phyloP scores from a whole-genome alignment of 371 early-diverging fungal species.

The Rhizopus microsporus region DNA sequence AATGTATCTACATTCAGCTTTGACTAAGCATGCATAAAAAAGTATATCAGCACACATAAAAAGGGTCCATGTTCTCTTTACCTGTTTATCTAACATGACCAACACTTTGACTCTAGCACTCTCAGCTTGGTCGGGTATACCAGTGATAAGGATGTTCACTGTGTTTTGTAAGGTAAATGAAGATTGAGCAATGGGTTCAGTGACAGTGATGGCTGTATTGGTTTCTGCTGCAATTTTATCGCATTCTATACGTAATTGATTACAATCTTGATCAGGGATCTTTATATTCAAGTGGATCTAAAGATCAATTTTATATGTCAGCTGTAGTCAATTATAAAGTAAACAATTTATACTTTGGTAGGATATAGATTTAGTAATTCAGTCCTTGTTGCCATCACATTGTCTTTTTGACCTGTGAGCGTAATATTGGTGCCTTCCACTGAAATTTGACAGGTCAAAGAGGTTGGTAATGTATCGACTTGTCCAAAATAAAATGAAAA shows the following conservation, averaged over 20 bases:
- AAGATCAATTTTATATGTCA: not conserved
- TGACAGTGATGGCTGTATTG: slow-evolving; percentile 30
- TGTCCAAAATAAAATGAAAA: slow-evolving; percentile 31
- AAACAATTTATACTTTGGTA: slow-evolving; percentile 36
- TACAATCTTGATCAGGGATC: slow-evolving; percentile 44
- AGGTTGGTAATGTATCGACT: slow-evolving; percentile 34
- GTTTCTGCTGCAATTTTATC: slow-evolving; percentile 47
- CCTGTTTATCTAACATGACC: slow-evolving; percentile 47
- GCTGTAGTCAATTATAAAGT: not conserved
- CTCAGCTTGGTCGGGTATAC: slow-evolving; percentile 45
- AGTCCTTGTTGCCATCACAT: slow-evolving; percentile 47
- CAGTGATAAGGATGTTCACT: slow-evolving; percentile 40
- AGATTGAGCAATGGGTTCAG: slow-evolving; percentile 33
- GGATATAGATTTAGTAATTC: slow-evolving; percentile 45
- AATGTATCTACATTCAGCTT: slow-evolving; percentile 17
- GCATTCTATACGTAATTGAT: slow-evolving; percentile 20
- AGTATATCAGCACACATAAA: not conserved
- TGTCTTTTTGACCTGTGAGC: slow-evolving; percentile 38
- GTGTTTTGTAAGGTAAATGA: slow-evolving; percentile 41
- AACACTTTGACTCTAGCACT: slow-evolving; percentile 41
- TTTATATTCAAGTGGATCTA: slow-evolving; percentile 44
- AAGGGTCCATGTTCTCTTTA: slow-evolving; percentile 12
- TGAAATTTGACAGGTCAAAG: slow-evolving; percentile 39
- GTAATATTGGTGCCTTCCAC: slow-evolving; percentile 46
- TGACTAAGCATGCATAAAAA: not conserved